Evolutionary conservation across 148 eudicot genomes (phyloP).

Genomic region (Tetragonia tetragonoides): DNA sequence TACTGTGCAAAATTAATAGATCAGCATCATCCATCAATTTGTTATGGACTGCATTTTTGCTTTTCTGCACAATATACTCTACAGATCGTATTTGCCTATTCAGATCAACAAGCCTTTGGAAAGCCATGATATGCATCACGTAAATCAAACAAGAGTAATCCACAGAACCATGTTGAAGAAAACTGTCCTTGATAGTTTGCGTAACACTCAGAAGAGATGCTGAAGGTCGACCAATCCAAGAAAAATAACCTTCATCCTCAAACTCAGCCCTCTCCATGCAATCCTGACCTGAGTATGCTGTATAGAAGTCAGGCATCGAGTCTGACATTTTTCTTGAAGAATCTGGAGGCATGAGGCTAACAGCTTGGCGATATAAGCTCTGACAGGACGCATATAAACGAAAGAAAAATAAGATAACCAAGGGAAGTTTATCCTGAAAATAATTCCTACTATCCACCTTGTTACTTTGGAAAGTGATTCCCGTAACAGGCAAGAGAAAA

Average conservation of each 20-base stretch:
- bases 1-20: conserved; percentile 28
- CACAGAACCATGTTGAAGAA: conserved; percentile 35
- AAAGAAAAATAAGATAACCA: conserved; percentile 64
- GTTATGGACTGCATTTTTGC: conserved; percentile 24
- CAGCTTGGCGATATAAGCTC: conserved; percentile 64
- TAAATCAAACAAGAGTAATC: conserved; percentile 53
- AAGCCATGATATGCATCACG: conserved; percentile 61
- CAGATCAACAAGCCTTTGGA: conserved; percentile 89
- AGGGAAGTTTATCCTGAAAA: conserved; percentile 27
- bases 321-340: conserved; percentile 60
- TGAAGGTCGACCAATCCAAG: conserved; percentile 66
- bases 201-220: conserved; percentile 55
- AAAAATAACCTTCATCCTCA: conserved; percentile 61
- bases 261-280: conserved; percentile 54
- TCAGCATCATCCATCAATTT: conserved; percentile 37
- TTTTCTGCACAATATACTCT: conserved; percentile 52
- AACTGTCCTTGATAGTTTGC: conserved; percentile 36
- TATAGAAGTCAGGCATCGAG: conserved; percentile 53
- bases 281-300: conserved; percentile 62
- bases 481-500: conserved; percentile 41
- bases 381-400: conserved; percentile 67
- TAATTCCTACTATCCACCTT: conserved; percentile 22
- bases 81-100: conserved; percentile 61
- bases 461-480: conserved; percentile 26
- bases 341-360: conserved; percentile 74